A percentile compares a stretch with the other conserved stretches of the same genome.
These are phyloP conservation scores for Dactylellina parvicollis DNA, from an alignment of 2,329 filamentous ascomycete genomes.

Conservation along the genomic window DNA sequence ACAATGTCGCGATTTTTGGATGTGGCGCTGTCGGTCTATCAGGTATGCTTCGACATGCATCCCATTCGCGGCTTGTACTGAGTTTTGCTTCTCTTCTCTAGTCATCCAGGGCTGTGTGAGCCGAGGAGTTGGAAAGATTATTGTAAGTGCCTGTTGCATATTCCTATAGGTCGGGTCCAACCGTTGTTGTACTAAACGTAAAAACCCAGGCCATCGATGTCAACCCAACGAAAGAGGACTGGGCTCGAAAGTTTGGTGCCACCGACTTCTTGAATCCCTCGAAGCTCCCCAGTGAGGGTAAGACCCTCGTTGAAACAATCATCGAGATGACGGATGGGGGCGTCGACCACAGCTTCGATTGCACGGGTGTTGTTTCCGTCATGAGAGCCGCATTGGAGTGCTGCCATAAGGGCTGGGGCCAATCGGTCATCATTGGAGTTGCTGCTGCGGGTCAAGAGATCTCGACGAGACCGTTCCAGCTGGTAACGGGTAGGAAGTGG, in stretches of 20 bases:
- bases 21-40: conserved; percentile 95
- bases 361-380: conserved; percentile 94
- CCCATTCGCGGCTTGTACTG: neutral
- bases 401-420: conserved; percentile 99
- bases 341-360: conserved; percentile 99
- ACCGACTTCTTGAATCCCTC: conserved; percentile 94
- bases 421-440: conserved; percentile 97
- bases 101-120: conserved; percentile 93
- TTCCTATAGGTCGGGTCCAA: conserved; percentile 14
- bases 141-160: conserved; percentile 67
- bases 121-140: conserved; percentile 81
- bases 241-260: conserved; percentile 92
- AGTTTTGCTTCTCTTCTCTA: neutral
- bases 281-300: conserved; percentile 59
- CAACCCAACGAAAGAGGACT: conserved; percentile 89
- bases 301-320: conserved; percentile 89
- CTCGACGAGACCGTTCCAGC: conserved; percentile 92
- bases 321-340: conserved; percentile 98
- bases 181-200: neutral
- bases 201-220: conserved; percentile 69
- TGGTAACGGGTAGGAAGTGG: conserved; percentile 97
- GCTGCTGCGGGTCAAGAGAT: conserved; percentile 97
- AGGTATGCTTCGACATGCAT: conserved; percentile 7
- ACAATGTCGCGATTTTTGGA: conserved; percentile 90
- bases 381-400: conserved; percentile 96